Percentiles rank a stretch among this genome's conserved stretches.
phyloP scores from a whole-genome alignment of 2,329 filamentous ascomycete genomes.

The Colletotrichum abscissum region DNA sequence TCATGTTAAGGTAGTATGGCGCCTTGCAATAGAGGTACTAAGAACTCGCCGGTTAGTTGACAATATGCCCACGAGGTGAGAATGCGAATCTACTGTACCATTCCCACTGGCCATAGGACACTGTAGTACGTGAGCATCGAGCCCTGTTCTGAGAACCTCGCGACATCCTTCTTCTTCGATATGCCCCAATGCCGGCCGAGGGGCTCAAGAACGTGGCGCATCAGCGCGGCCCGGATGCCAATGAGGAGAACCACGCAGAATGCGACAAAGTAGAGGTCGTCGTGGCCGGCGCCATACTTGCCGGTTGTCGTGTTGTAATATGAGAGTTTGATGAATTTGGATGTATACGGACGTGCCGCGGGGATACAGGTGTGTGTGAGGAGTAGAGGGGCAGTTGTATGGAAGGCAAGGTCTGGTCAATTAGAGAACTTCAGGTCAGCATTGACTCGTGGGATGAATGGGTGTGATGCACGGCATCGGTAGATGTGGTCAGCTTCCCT shows the following conservation, averaged over 20 bases:
- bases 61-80: not conserved
- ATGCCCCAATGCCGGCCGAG: not conserved
- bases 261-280: constrained; percentile 10
- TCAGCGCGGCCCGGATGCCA: not conserved
- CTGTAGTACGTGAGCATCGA: constrained; percentile 8
- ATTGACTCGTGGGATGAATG: not conserved
- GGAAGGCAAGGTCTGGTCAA: not conserved
- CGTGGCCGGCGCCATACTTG: constrained; percentile 7
- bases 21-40: constrained; percentile 7
- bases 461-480: not conserved
- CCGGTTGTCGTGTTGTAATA: not conserved
- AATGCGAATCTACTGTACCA: not conserved
- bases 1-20: constrained; percentile 4
- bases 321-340: not conserved
- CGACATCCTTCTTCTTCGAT: not conserved
- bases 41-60: not conserved
- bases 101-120: constrained; percentile 1
- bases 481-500: not conserved
- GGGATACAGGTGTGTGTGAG: not conserved
- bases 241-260: not conserved
- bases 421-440: not conserved
- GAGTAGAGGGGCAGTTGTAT: not conserved
- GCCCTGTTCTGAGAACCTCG: not conserved
- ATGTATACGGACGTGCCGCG: not conserved
- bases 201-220: not conserved